A percentile compares a stretch with the other conserved stretches of the same genome.
phyloP scores from a whole-genome alignment of 306 rosid genomes.

The Quercus suber region DNA sequence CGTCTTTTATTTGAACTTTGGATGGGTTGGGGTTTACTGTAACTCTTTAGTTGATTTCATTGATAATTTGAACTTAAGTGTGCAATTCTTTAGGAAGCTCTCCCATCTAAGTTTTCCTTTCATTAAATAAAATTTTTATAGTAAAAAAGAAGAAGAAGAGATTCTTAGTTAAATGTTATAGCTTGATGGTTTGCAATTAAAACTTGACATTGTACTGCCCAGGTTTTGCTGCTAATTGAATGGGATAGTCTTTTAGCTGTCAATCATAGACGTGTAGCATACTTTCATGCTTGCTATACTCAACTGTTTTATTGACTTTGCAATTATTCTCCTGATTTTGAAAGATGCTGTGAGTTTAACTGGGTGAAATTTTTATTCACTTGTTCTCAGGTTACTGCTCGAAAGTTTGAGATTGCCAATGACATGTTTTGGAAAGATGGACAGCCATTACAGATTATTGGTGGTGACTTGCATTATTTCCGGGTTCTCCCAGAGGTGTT shows the following conservation, averaged over 20 bases:
- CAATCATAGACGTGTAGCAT: neutral
- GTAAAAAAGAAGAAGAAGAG: too few species aligned
- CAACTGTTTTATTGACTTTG: neutral
- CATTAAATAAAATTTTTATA: too few species aligned
- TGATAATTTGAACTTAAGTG: too few species aligned
- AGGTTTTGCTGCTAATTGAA: neutral
- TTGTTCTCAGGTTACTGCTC: neutral
- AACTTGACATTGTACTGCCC: too few species aligned
- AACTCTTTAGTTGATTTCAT: too few species aligned
- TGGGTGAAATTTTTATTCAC: neutral
- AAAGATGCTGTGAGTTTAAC: neutral
- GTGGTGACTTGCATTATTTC: conserved; percentile 94
- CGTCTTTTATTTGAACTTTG: too few species aligned
- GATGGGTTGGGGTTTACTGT: too few species aligned
- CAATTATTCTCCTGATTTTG: neutral
- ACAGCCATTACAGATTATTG: conserved; percentile 34
- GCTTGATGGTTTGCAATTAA: neutral
- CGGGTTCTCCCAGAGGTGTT: conserved; percentile 87
- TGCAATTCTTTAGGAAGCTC: too few species aligned
- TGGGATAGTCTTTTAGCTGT: neutral
- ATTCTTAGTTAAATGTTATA: neutral
- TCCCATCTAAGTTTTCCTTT: too few species aligned
- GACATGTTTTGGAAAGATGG: conserved; percentile 10
- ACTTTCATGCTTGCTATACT: neutral
- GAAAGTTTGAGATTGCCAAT: neutral